These are phyloP conservation scores for Claviceps digitariae DNA, from an alignment of 2,329 filamentous ascomycete species.

Conservation along the genomic window DNA sequence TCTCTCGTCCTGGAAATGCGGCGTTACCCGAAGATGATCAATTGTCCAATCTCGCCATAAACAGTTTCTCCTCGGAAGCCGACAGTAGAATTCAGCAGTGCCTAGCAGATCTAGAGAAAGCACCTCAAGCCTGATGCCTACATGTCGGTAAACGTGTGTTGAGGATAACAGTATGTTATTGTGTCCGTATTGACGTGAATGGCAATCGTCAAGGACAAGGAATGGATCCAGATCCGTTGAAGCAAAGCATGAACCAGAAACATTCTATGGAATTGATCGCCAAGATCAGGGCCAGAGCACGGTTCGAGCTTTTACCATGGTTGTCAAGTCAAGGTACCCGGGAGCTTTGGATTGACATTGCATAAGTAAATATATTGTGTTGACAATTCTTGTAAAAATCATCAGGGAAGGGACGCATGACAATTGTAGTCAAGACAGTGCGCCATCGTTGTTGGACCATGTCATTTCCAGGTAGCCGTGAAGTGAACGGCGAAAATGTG, in stretches of 20 bases:
- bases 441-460: not conserved
- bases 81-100: slow-evolving; percentile 4
- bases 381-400: not conserved
- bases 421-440: not conserved
- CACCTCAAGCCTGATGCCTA: not conserved
- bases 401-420: not conserved
- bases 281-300: not conserved
- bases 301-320: not conserved
- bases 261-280: not conserved
- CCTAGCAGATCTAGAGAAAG: slow-evolving; percentile 3
- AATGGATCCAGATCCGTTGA: not conserved
- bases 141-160: not conserved
- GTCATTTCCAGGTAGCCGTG: not conserved
- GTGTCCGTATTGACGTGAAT: not conserved
- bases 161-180: not conserved
- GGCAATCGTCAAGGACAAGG: not conserved
- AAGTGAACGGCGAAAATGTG: not conserved
- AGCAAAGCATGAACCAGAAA: not conserved
- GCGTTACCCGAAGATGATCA: slow-evolving; percentile 38
- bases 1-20: slow-evolving; percentile 58
- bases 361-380: not conserved
- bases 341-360: not conserved
- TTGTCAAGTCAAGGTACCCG: not conserved
- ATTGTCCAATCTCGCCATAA: slow-evolving; percentile 20
- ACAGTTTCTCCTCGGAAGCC: slow-evolving; percentile 19